Evolutionary conservation across 139 green algal species (phyloP), one percentile per base, ranked within the genome.

Genomic region (Haematococcus lacustris): DNA sequence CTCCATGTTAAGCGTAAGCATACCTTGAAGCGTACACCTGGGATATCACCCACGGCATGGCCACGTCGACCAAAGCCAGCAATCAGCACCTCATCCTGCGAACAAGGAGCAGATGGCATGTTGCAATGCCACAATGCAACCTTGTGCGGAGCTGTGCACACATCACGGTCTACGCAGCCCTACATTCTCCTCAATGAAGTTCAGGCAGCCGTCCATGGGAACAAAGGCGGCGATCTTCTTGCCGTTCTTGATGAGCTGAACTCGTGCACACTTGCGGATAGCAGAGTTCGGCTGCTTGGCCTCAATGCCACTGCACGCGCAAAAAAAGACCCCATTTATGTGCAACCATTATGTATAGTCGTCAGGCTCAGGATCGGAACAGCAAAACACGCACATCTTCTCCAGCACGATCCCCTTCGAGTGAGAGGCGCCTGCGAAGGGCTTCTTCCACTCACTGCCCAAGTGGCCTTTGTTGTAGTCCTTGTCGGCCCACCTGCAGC

Each of bases 201-300:
- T 99, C 32, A 99, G 75, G 91, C 96, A 99, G 74, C 96, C 96
- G 80, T 99, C 96, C 82, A 98, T 97, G 77, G 96, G 96, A 73
- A 99, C 96, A 73, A 99, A 99, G 59, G 96, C 96, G 25, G 96
- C 96, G 71, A 99, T 98, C 90, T 99, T 99, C 92, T 99, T 99
- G 80, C 94, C 96, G 85, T 99, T 99, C 92, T 99, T 99, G 90
- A 99, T 99, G 68, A 99, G 94, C 93, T 99, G 96, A 78, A 99
- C 96, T 85, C 96, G 91, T 26, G 92, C 93, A 82, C 96, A 99
- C 91, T 99, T 99, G 70, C 96, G 92, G 77, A 99, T 99, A 76
- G 96, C 96, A 43, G 94, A 98, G 91, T 99, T 99, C 77, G 96
- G 96, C 96, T 99, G 96, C 88, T 99, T 99, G 75, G 96, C 96